These are phyloP conservation scores for Lentinula raphanica DNA, from an alignment of 768 basidiomycete species.

Conservation along the genomic window DNA sequence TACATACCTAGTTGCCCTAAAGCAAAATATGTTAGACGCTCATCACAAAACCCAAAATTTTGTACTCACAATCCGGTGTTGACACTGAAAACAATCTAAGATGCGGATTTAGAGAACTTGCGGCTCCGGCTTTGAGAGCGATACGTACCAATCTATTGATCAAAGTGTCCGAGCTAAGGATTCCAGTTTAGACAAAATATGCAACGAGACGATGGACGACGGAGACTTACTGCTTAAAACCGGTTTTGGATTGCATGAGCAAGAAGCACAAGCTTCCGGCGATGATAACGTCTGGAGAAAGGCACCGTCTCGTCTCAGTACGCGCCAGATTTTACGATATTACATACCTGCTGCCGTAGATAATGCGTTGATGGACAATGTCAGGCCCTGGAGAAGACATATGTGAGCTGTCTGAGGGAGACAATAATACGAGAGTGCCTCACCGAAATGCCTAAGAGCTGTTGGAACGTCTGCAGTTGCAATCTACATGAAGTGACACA, in stretches of 20 bases:
- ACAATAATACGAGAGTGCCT: not conserved
- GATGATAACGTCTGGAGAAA: conserved; percentile 6
- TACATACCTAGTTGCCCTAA: conserved; percentile 7
- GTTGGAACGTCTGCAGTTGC: conserved; percentile 3
- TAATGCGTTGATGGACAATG: conserved; percentile 12
- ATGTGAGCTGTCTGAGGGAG: not conserved
- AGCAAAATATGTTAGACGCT: not conserved
- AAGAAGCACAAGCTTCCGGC: conserved; percentile 9
- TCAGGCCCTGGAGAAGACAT: conserved; percentile 1
- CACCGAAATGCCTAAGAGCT: conserved; percentile 7
- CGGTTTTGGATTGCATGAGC: conserved; percentile 7
- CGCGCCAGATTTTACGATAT: not conserved
- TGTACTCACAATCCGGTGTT: conserved; percentile 13
- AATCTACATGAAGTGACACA: not conserved
- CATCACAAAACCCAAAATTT: not conserved
- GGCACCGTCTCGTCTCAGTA: not conserved
- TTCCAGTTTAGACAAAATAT: not conserved
- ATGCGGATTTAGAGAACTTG: not conserved
- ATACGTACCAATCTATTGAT: conserved; percentile 10
- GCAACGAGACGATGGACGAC: not conserved
- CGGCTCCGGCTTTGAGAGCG: not conserved
- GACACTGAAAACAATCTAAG: conserved; percentile 10
- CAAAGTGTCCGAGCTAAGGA: conserved; percentile 8
- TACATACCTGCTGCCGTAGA: conserved; percentile 1
- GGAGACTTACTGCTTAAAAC: conserved; percentile 8